Evolutionary conservation across 129 eudicot species (phyloP).

Genomic region (Logfia minima): DNA sequence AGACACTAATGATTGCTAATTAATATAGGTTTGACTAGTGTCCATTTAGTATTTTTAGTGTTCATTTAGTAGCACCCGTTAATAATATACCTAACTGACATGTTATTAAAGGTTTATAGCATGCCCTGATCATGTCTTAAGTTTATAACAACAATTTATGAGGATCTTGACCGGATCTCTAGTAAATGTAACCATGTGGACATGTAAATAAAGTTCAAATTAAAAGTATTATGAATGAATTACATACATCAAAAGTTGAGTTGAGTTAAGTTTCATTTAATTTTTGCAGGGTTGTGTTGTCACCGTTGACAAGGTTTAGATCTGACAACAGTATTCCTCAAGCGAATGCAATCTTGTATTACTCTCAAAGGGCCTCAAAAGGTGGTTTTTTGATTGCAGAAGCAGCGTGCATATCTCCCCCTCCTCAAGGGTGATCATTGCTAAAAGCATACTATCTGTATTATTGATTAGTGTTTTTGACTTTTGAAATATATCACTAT

Average conservation of each 20-base stretch:
- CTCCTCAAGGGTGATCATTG: conserved; percentile 33
- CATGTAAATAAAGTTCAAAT: neutral
- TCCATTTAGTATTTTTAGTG: too few relatives aligned
- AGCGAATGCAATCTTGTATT: conserved; percentile 37
- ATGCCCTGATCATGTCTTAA: too few relatives aligned
- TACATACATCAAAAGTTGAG: neutral
- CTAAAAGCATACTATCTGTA: too few relatives aligned
- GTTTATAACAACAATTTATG: too few relatives aligned
- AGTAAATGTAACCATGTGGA: too few relatives aligned
- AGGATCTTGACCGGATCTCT: too few relatives aligned
- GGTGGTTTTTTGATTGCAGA: conserved; percentile 45
- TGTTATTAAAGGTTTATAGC: too few relatives aligned
- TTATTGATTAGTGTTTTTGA: neutral
- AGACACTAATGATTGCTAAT: too few relatives aligned
- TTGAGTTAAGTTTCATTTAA: neutral
- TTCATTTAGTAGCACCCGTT: too few relatives aligned
- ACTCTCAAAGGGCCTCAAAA: conserved; percentile 42
- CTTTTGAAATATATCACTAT: neutral
- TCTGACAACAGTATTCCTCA: conserved; percentile 35
- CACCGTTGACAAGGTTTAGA: conserved; percentile 50
- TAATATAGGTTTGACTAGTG: too few relatives aligned
- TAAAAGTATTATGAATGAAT: too few relatives aligned
- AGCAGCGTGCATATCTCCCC: conserved; percentile 37
- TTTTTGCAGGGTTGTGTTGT: conserved; percentile 37
- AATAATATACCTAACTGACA: too few relatives aligned